Base-by-base conservation (phyloP, 176 grass and related monocot genomes). In the Zoysia japonica region DNA sequence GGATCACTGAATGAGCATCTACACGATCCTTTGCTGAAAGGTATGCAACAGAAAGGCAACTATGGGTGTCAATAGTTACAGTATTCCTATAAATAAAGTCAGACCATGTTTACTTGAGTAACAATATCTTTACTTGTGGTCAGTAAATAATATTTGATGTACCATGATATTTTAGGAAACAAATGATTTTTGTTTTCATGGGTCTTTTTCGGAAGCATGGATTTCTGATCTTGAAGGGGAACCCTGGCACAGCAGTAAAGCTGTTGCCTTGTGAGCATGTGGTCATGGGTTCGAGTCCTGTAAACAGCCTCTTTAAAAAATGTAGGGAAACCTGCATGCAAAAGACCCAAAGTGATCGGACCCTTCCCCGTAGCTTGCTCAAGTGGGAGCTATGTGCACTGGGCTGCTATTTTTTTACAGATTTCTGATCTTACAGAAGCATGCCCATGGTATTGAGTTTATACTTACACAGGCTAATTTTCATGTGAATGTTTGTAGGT, bases 1-100 rank as follows among this genome's bases (percentile, higher is more conserved):
- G 91, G 91, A 36, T 93, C 88, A 5, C 83, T 93, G 4, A 88
- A 37, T 78, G 91, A 93, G 55, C 88, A 93, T 78, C 91, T 93
- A 14, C 88, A 93, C 66, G 91, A 93, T 71, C 91, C 91, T 70
- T 74, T 88, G 79, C 59, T 86, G 44, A 90, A 93, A 86, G 88
- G 91, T 93, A 80, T 52, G 44, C 17, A 13, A 43, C 11, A 70
- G 7, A 61, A 65, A 65, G 11, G 35, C 9, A 69, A 52, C 42
- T 2, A 13, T 78, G 47, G n/a, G 56, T 82, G 5, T 73, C 43
- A 55, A 72, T 40, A 11, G 65, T 72, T 49, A n/a, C 17, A 16
- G 49, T 10, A 42, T n/a, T 53, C 62, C 37, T 67, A 3, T 78
- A 53, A 52, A 65, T 2, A 65, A n/a, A 19, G 9, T 65, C 2